These are phyloP conservation scores for Aurantiochytrium sp. DNA, from an alignment of 108 stramenopile genomes.

Conservation along the genomic window DNA sequence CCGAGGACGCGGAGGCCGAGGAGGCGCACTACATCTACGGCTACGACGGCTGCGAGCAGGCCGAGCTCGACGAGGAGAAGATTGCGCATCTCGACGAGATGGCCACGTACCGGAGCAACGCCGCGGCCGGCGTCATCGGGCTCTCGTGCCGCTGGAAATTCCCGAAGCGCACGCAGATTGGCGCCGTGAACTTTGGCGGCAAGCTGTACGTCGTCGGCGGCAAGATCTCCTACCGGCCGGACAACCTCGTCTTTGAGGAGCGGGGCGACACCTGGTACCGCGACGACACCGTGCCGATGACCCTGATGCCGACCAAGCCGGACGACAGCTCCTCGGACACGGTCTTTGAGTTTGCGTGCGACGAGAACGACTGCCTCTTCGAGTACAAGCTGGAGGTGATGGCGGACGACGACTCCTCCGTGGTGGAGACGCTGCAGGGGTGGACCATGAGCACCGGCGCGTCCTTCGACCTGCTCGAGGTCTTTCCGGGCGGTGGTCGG, in stretches of 20 bases:
- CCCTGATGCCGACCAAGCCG: slow-evolving; percentile 56
- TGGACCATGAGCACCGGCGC: slow-evolving; percentile 59
- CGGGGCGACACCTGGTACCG: slow-evolving; percentile 68
- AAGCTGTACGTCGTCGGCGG: slow-evolving; percentile 50
- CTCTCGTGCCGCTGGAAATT: slow-evolving; percentile 44
- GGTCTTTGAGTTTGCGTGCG: slow-evolving; percentile 51
- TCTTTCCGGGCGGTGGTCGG: slow-evolving; percentile 71
- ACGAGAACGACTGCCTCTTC: slow-evolving; percentile 57
- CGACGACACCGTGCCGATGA: slow-evolving; percentile 64
- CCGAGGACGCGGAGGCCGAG: not conserved
- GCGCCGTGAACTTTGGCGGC: slow-evolving; percentile 46
- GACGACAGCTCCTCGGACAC: slow-evolving; percentile 45
- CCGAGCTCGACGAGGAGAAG: slow-evolving; percentile 42
- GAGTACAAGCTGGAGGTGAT: slow-evolving; percentile 67
- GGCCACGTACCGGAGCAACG: slow-evolving; percentile 38
- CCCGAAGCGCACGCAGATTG: slow-evolving; percentile 51
- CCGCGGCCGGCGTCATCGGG: slow-evolving; percentile 20
- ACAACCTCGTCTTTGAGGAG: not conserved
- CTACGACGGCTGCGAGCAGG: slow-evolving; percentile 54
- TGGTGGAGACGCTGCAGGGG: slow-evolving; percentile 35
- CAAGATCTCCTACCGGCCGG: not conserved
- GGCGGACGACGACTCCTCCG: slow-evolving; percentile 49
- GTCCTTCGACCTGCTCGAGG: slow-evolving; percentile 53
- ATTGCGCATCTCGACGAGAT: slow-evolving; percentile 54
- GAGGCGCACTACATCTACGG: slow-evolving; percentile 40